phyloP scores from a whole-genome alignment of 1,284 basidiomycete genomes.

The Hypsizygus ulmarius region DNA sequence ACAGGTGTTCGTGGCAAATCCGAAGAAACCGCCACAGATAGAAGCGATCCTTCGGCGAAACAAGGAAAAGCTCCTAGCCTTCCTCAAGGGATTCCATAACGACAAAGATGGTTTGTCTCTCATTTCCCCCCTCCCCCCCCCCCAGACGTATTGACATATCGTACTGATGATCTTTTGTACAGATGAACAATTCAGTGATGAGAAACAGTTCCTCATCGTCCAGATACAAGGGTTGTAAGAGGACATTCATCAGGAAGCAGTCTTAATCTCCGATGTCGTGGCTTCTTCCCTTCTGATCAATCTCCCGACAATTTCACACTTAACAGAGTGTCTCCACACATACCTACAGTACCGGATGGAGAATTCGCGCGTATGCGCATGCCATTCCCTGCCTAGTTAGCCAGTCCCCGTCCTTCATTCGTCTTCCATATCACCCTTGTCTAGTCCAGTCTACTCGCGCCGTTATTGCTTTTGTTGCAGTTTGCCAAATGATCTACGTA shows the following conservation, averaged over 20 bases:
- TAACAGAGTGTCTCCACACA: no score
- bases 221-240: conserved; percentile 78
- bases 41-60: conserved; percentile 90
- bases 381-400: no score
- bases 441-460: no score
- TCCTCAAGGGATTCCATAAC: conserved; percentile 94
- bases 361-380: no score
- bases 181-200: conserved; percentile 97
- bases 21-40: conserved; percentile 96
- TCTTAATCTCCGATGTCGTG: no score
- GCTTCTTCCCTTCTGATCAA: no score
- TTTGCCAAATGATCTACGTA: no score
- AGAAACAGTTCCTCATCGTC: conserved; percentile 94
- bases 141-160: not conserved
- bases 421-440: no score
- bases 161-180: conserved; percentile 3
- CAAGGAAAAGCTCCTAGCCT: conserved; percentile 88
- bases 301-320: no score
- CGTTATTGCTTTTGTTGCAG: no score
- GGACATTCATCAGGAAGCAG: not conserved
- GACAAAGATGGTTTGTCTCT: conserved; percentile 84
- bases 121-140: not conserved
- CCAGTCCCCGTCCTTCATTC: no score
- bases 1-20: conserved; percentile 97
- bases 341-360: no score